Conservation (phyloP, 768 basidiomycete genomes). For the Naganishia antarctica region DNA sequence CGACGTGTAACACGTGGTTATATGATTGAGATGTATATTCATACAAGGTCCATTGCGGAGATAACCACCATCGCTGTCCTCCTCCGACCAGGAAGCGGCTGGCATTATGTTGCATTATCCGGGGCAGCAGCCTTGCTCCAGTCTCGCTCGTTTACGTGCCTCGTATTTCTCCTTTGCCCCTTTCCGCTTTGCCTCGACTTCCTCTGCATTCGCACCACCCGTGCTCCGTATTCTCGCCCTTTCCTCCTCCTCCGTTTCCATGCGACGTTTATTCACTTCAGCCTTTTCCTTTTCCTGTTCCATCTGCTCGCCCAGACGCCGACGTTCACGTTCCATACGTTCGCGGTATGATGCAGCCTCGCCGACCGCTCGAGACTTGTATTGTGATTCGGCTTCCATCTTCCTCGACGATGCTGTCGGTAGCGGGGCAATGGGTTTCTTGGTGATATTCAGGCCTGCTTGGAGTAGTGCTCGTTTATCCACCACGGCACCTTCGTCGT, state of each 20-base stretch:
- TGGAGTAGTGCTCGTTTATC: conserved; percentile 88
- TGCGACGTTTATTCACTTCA: conserved; percentile 58
- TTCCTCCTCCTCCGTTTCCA: conserved; percentile 63
- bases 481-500: conserved; percentile 95
- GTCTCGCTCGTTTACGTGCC: conserved; percentile 43
- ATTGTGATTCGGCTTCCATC: conserved; percentile 27
- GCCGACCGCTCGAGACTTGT: conserved; percentile 64
- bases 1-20: not conserved
- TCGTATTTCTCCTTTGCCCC: conserved; percentile 45
- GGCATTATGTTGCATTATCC: not conserved
- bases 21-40: too few species aligned
- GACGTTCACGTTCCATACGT: conserved; percentile 73
- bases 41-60: not conserved
- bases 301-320: conserved; percentile 74
- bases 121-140: conserved; percentile 29
- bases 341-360: conserved; percentile 72
- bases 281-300: conserved; percentile 63
- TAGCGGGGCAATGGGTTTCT: conserved; percentile 52
- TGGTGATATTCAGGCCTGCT: conserved; percentile 83
- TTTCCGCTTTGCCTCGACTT: conserved; percentile 42
- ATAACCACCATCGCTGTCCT: too few species aligned
- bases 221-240: conserved; percentile 50
- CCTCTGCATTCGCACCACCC: conserved; percentile 40
- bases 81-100: not conserved
- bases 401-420: conserved; percentile 12